Conservation (phyloP, 345 rosid species). For the Citrus glauca region DNA sequence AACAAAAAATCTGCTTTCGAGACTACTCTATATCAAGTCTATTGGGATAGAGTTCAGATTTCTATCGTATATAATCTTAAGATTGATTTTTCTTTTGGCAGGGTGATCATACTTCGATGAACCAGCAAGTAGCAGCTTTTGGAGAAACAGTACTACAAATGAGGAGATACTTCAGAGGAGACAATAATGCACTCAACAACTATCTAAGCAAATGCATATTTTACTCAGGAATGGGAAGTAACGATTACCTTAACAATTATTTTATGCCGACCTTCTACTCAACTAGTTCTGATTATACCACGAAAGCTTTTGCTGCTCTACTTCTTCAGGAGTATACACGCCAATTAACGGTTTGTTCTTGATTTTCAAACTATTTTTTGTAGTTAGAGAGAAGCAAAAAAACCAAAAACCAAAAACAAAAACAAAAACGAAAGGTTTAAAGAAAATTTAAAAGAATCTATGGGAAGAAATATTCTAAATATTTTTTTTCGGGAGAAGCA, state of each 20-base stretch:
- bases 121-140: constrained; percentile 53
- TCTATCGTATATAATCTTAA: too few relatives aligned
- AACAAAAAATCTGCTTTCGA: too few relatives aligned
- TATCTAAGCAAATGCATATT: constrained; percentile 64
- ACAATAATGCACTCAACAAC: constrained; percentile 37
- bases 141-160: constrained; percentile 42
- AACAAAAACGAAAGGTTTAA: too few relatives aligned
- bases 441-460: too few relatives aligned
- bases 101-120: constrained; percentile 83
- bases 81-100: constrained; percentile 5
- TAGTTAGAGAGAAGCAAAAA: background rate
- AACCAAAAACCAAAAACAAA: background rate
- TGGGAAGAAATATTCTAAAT: background rate
- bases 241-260: constrained; percentile 87
- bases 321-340: constrained; percentile 72
- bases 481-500: too few relatives aligned
- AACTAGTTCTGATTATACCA: constrained; percentile 48
- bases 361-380: background rate
- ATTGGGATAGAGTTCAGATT: too few relatives aligned
- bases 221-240: constrained; percentile 84
- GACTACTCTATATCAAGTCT: too few relatives aligned
- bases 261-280: constrained; percentile 78
- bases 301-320: constrained; percentile 50
- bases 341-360: constrained; percentile 51
- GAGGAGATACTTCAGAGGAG: constrained; percentile 67